These are phyloP conservation scores for Ganoderma lingzhi DNA, from an alignment of 1,284 basidiomycete genomes.

Conservation along the genomic window DNA sequence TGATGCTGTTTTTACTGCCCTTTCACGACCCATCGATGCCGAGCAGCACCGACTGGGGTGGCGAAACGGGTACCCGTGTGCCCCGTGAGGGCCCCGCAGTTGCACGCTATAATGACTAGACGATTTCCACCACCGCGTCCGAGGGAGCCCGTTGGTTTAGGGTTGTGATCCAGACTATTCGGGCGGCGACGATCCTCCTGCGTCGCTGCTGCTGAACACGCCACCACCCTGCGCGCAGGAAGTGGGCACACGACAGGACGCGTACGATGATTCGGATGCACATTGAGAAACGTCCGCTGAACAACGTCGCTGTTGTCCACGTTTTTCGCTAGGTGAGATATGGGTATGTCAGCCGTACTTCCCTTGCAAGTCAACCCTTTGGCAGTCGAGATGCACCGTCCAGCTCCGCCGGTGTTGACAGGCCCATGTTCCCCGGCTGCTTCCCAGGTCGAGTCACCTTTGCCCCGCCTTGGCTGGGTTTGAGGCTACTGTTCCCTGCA, in stretches of 20 bases:
- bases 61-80: background rate
- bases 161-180: background rate
- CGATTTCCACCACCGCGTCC: background rate
- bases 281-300: background rate
- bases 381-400: background rate
- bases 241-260: background rate
- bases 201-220: background rate
- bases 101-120: background rate
- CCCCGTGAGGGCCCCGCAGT: background rate
- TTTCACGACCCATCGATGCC: background rate
- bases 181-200: background rate
- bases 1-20: background rate
- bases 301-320: background rate
- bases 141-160: background rate
- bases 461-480: background rate
- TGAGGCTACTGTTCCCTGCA: background rate
- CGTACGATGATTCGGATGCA: background rate
- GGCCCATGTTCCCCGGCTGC: background rate
- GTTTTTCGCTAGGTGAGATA: background rate
- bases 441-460: background rate
- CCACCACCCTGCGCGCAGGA: background rate
- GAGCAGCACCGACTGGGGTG: background rate
- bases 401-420: background rate
- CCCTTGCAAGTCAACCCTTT: background rate
- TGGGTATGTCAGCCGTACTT: no score